Evolutionary conservation across 306 rosid genomes (phyloP).

Genomic region (Gynostemma pentaphyllum): DNA sequence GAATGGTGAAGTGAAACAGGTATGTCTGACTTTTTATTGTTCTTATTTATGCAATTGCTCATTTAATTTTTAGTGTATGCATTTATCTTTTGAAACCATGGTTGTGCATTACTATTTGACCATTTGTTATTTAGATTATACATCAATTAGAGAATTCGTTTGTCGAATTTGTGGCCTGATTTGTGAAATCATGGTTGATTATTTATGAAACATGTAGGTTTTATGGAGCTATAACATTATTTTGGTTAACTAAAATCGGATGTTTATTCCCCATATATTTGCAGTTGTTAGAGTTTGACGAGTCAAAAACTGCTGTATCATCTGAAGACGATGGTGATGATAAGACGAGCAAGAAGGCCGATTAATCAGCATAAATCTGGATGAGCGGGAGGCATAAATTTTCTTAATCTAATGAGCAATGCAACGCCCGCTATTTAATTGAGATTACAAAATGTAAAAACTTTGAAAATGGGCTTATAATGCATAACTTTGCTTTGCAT

Average conservation of each 20-base stretch:
- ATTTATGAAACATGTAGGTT: neutral
- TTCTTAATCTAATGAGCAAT: neutral
- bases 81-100: too few relatives aligned
- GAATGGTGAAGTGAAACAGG: slow-evolving; percentile 94
- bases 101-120: too few relatives aligned
- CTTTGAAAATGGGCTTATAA: neutral
- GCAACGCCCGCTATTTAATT: neutral
- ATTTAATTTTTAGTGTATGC: too few relatives aligned
- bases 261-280: too few relatives aligned
- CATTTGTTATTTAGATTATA: too few relatives aligned
- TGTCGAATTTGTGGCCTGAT: neutral
- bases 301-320: slow-evolving; percentile 46
- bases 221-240: too few relatives aligned
- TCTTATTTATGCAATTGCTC: neutral
- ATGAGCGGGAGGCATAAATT: neutral
- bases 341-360: slow-evolving; percentile 60
- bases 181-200: too few relatives aligned
- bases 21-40: slow-evolving; percentile 20
- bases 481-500: slow-evolving; percentile 5
- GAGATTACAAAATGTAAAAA: slow-evolving; percentile 10
- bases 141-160: too few relatives aligned
- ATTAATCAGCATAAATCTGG: slow-evolving; percentile 35
- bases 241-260: too few relatives aligned
- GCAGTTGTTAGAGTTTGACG: slow-evolving; percentile 87
- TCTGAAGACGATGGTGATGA: slow-evolving; percentile 33